phyloP scores from a whole-genome alignment of 1,284 basidiomycete genomes.

The Heterobasidion occidentale region DNA sequence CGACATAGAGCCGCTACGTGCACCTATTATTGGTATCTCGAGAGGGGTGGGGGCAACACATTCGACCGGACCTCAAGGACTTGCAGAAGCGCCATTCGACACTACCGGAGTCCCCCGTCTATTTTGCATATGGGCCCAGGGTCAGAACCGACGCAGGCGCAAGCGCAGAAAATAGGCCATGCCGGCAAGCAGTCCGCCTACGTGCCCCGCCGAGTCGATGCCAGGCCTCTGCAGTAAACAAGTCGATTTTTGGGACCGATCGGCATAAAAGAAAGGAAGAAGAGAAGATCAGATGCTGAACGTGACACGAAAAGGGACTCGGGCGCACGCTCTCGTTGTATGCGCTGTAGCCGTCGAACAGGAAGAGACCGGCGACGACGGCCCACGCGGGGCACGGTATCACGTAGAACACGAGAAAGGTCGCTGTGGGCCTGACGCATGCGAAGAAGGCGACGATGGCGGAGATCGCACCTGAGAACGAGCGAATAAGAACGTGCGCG shows the following conservation, averaged over 20 bases:
- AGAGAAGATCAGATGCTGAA: neutral
- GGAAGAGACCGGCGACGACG: constrained; percentile 67
- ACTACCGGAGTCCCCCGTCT: too few species aligned
- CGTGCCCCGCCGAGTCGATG: constrained; percentile 71
- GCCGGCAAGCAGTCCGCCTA: constrained; percentile 72
- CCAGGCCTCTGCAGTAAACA: constrained; percentile 27
- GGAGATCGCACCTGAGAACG: constrained; percentile 59
- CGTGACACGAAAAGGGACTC: too few species aligned
- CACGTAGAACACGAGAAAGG: constrained; percentile 76
- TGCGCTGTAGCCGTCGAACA: constrained; percentile 55
- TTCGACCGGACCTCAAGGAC: too few species aligned
- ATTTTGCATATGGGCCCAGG: neutral
- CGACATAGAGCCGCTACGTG: too few species aligned
- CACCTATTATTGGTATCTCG: too few species aligned
- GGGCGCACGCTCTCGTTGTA: constrained; percentile 31
- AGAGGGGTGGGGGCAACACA: too few species aligned
- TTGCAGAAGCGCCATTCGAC: too few species aligned
- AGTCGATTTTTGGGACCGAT: constrained; percentile 3
- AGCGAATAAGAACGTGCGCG: constrained; percentile 1
- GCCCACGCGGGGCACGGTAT: constrained; percentile 83
- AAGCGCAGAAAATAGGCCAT: constrained; percentile 40
- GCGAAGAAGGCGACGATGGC: constrained; percentile 67
- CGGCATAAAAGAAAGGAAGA: neutral
- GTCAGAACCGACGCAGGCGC: constrained; percentile 4
- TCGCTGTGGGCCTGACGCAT: constrained; percentile 59